Evolutionary conservation across 2,329 filamentous ascomycete species (phyloP).

Genomic region (Xylariaceae sp.): DNA sequence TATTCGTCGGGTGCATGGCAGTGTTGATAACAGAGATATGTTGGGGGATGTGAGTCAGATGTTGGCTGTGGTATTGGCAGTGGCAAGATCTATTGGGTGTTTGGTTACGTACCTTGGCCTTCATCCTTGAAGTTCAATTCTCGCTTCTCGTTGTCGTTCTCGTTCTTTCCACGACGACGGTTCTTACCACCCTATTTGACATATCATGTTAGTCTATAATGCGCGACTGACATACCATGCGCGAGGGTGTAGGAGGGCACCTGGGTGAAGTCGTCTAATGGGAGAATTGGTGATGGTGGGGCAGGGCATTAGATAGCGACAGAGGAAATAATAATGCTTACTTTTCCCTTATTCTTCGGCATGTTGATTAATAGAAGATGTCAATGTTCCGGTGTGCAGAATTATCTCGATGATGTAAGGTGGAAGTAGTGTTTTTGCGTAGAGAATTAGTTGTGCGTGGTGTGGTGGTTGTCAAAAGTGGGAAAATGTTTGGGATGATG

Average conservation of each 20-base stretch:
- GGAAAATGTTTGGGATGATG: constrained; percentile 27
- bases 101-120: constrained; percentile 68
- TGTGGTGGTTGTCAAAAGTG: constrained; percentile 16
- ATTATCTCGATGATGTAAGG: background rate
- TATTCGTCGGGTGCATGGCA: background rate
- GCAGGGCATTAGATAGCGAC: constrained; percentile 1
- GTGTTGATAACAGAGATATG: background rate
- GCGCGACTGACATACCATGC: constrained; percentile 26
- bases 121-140: constrained; percentile 99
- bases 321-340: constrained; percentile 47
- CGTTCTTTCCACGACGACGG: constrained; percentile 96
- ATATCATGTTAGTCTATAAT: constrained; percentile 30
- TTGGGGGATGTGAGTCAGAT: background rate
- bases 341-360: constrained; percentile 99
- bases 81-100: background rate
- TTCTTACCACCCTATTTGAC: constrained; percentile 88
- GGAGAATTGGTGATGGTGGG: constrained; percentile 14
- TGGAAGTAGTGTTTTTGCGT: constrained; percentile 1
- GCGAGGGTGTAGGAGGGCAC: constrained; percentile 20
- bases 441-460: constrained; percentile 19
- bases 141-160: constrained; percentile 98
- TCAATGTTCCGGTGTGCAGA: background rate
- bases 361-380: constrained; percentile 54
- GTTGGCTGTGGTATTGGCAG: background rate
- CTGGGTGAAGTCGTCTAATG: constrained; percentile 13